phyloP scores from a whole-genome alignment of 345 rosid species.

The Passiflora organensis region DNA sequence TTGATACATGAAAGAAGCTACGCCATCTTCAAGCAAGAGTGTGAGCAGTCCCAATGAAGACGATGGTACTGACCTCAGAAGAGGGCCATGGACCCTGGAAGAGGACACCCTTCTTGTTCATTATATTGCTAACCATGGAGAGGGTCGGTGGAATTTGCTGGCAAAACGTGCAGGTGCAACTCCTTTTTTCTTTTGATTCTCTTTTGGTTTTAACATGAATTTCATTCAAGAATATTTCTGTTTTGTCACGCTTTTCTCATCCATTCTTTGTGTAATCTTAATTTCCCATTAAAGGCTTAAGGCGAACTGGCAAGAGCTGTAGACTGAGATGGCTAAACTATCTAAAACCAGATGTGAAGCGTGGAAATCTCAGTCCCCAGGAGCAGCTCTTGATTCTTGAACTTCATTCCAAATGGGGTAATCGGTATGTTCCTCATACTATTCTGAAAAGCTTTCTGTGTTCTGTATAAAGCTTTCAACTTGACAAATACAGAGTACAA shows the following conservation, averaged over 20 bases:
- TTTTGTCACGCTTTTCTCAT: background rate
- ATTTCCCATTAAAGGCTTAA: constrained; percentile 46
- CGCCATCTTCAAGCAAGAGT: constrained; percentile 21
- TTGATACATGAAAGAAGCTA: no score
- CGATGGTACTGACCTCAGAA: constrained; percentile 51
- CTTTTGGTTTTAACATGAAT: constrained; percentile 27
- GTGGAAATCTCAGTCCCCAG: constrained; percentile 85
- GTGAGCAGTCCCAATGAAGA: constrained; percentile 7
- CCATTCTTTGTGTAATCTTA: background rate
- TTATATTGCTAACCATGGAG: constrained; percentile 80
- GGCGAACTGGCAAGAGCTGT: constrained; percentile 94
- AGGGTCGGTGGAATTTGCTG: constrained; percentile 93
- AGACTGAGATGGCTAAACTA: constrained; percentile 91
- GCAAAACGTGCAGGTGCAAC: constrained; percentile 73
- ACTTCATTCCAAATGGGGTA: constrained; percentile 97
- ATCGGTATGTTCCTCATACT: no score
- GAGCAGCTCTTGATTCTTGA: constrained; percentile 91
- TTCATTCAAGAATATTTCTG: background rate
- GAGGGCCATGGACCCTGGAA: constrained; percentile 95
- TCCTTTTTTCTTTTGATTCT: background rate
- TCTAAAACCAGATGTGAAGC: constrained; percentile 87
- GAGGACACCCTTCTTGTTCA: constrained; percentile 82
- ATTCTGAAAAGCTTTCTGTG: no score
- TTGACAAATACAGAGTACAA: background rate
- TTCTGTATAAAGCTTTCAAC: no score